Conservation (phyloP, 1,284 basidiomycete genomes). For the Ustilago loliicola region DNA sequence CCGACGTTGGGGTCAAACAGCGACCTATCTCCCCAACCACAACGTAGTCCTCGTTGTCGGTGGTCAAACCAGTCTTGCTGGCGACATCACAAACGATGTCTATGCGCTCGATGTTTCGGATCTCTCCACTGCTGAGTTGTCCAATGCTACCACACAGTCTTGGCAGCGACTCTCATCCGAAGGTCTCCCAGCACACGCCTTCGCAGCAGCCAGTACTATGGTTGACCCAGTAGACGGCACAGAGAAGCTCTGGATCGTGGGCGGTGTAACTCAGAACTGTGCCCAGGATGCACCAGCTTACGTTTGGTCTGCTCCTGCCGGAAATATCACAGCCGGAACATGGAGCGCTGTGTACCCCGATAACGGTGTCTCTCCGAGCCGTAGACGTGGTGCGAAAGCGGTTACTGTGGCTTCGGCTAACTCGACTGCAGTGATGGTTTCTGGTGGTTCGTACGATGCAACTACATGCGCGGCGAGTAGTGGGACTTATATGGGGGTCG, state of each 20-base stretch:
- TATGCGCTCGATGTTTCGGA: conserved; percentile 55
- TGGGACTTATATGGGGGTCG: conserved; percentile 38
- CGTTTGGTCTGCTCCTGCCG: conserved; percentile 41
- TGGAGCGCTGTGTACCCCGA: conserved; percentile 36
- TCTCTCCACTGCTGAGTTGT: conserved; percentile 22
- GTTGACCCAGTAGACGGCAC: conserved; percentile 17
- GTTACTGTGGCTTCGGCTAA: conserved; percentile 23
- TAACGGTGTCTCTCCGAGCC: conserved; percentile 11
- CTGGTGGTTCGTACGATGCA: conserved; percentile 32
- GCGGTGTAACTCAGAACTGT: conserved; percentile 63
- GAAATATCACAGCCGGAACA: conserved; percentile 25
- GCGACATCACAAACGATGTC: conserved; percentile 58
- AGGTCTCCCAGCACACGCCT: conserved; percentile 56
- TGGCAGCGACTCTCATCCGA: conserved; percentile 34
- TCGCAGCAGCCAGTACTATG: conserved; percentile 36
- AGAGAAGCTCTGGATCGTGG: conserved; percentile 59
- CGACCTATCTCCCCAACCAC: conserved; percentile 37
- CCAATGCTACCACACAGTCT: conserved; percentile 24
- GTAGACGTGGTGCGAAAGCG: conserved; percentile 35
- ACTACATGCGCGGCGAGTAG: conserved; percentile 22
- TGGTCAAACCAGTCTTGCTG: conserved; percentile 57
- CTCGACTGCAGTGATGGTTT: conserved; percentile 30
- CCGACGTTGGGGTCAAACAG: conserved; percentile 43
- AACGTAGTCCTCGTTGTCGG: conserved; percentile 61
- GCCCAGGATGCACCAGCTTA: conserved; percentile 45